Evolutionary conservation across 2,329 filamentous ascomycete species (phyloP), one percentile per base, ranked within the genome.

Genomic region (Colletotrichum acutatum): DNA sequence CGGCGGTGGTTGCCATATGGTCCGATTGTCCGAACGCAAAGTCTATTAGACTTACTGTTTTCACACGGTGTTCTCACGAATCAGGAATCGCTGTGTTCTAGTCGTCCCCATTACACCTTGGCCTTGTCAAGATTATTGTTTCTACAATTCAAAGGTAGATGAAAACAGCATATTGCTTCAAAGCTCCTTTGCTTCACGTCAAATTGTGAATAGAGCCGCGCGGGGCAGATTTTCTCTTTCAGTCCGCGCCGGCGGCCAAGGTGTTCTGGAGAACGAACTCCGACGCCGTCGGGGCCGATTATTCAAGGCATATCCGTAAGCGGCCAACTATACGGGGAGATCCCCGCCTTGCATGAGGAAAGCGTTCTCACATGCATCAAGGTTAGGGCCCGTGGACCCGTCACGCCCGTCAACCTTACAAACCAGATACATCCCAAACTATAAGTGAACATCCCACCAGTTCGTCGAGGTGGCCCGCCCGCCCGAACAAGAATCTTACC

Each of bases 351-450:
- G 11, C 26, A 68, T 28, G 49, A 63, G 19, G 8, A 26, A 56
- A 57, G 49, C 34, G 12, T 63, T 57, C 22, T 49, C 37, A 42
- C 37, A 42, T 42, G 37, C 16, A n/a, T 12, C n/a, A 34, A 22
- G 22, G 57, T 62, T 49, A 62, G 16, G 34, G 54, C 54, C 56
- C 64, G 64, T 60, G 56, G 46, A 60, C 37, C 37, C 37, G 16
- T 42, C 37, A 42, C 37, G 42, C 16, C 42, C 42, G 7, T 49
- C 42, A 22, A 22, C 42, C 19, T 54, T 42, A 56, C 32, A 68
- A 62, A 12, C 32, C 14, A 16, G 19, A n/a, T 22, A 49, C 12
- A 49, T 12, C 30, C 46, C 5, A 11, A 69, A 64, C 60, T 64
- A 16, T 42, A 42, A 42, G 37, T 58, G 11, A 22, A 49, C 57